phyloP scores from a whole-genome alignment of 805 yeast species.

The Ogataea degrootiae region DNA sequence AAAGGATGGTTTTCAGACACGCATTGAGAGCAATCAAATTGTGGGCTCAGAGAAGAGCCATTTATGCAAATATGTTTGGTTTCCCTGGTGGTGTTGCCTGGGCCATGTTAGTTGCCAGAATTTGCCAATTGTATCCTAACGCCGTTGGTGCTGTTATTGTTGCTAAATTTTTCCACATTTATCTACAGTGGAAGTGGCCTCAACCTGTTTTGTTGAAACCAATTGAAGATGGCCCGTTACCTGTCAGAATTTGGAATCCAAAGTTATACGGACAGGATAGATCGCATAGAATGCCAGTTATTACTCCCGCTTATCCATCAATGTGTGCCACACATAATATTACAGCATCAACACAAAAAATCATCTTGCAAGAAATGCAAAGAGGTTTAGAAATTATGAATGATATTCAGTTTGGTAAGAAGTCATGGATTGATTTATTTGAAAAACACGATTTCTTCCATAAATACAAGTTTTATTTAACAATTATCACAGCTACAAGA shows the following conservation, averaged over 20 bases:
- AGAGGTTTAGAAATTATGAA: conserved; percentile 72
- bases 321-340: conserved; percentile 99
- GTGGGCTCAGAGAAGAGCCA: conserved; percentile 95
- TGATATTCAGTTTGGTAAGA: conserved; percentile 59
- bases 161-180: conserved; percentile 82
- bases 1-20: conserved; percentile 86
- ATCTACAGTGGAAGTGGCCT: conserved; percentile 95
- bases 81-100: conserved; percentile 99
- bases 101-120: conserved; percentile 99
- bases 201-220: conserved; percentile 91
- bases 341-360: conserved; percentile 78
- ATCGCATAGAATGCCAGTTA: conserved; percentile 93
- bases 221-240: conserved; percentile 95
- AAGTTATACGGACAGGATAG: conserved; percentile 83
- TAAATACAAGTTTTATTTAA: conserved; percentile 80
- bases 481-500: conserved; percentile 72
- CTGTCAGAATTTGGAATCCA: conserved; percentile 97
- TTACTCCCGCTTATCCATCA: conserved; percentile 96
- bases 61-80: conserved; percentile 92
- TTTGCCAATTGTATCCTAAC: conserved; percentile 94
- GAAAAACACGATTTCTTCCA: conserved; percentile 77
- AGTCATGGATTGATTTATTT: conserved; percentile 72
- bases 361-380: conserved; percentile 72
- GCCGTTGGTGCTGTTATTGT: conserved; percentile 90
- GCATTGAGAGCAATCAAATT: conserved; percentile 89